A percentile compares a stretch with the other conserved stretches of the same genome.
Conservation (phyloP, 306 rosid species). For the Rubus idaeus region DNA sequence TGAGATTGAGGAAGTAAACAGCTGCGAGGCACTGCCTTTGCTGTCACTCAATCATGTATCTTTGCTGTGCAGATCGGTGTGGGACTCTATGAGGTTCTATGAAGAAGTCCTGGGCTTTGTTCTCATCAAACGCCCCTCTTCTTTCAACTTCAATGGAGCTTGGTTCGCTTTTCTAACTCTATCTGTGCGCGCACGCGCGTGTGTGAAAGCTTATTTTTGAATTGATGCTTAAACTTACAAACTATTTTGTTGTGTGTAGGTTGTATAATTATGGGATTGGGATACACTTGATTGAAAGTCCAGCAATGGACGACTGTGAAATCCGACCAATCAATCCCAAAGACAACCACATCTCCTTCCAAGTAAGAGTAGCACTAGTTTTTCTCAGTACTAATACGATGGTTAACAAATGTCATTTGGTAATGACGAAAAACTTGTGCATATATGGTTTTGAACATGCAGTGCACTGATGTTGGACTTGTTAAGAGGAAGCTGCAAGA, state of each 20-base stretch:
- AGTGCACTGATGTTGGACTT: conserved; percentile 78
- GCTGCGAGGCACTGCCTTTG: conserved; percentile 58
- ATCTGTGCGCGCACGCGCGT: not conserved
- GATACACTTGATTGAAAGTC: conserved; percentile 75
- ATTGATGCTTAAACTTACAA: not conserved
- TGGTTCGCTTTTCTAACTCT: conserved; percentile 39
- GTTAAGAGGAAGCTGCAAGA: conserved; percentile 72
- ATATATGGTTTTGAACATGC: conserved; percentile 26
- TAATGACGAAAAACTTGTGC: not conserved
- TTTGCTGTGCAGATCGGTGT: conserved; percentile 63
- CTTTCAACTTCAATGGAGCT: conserved; percentile 84
- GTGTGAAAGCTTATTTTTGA: not conserved
- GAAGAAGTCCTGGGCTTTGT: conserved; percentile 74
- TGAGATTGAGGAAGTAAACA: conserved; percentile 70
- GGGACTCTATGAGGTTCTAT: conserved; percentile 66
- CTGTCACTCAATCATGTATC: conserved; percentile 77
- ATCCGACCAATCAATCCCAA: conserved; percentile 65
- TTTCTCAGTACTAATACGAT: not conserved
- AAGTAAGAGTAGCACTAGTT: conserved; percentile 30
- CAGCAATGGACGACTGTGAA: conserved; percentile 51
- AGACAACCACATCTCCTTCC: conserved; percentile 83
- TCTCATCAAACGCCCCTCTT: conserved; percentile 79
- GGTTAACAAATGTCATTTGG: not conserved
- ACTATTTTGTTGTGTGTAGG: conserved; percentile 32
- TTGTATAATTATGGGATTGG: conserved; percentile 79